phyloP scores from a whole-genome alignment of 2,329 filamentous ascomycete genomes.

The Pseudogymnoascus sp. region DNA sequence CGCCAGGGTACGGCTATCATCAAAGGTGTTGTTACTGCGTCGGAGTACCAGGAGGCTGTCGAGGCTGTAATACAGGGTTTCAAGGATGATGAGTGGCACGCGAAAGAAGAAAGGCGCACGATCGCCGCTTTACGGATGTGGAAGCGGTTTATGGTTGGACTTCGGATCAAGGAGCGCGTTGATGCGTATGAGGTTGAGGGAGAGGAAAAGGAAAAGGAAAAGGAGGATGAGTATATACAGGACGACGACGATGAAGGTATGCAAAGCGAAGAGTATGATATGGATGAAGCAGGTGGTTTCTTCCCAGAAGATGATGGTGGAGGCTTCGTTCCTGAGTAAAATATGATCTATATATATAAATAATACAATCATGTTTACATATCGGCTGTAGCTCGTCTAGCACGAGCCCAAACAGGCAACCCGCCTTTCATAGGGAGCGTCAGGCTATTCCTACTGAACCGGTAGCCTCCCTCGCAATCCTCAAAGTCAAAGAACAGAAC shows the following conservation, averaged over 20 bases:
- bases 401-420: constrained; percentile 33
- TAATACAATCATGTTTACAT: neutral
- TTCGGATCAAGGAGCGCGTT: constrained; percentile 42
- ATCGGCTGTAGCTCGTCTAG: neutral
- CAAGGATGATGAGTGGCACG: constrained; percentile 55
- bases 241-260: constrained; percentile 30
- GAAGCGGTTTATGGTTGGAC: constrained; percentile 68
- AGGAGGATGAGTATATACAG: constrained; percentile 33
- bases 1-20: constrained; percentile 79
- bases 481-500: constrained; percentile 44
- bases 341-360: neutral
- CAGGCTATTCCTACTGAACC: constrained; percentile 52
- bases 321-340: constrained; percentile 9
- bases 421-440: constrained; percentile 59
- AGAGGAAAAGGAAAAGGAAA: constrained; percentile 31
- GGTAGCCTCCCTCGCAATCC: constrained; percentile 33
- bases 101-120: constrained; percentile 56
- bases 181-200: constrained; percentile 24
- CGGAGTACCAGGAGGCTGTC: constrained; percentile 65
- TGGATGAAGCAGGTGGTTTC: constrained; percentile 38
- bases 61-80: constrained; percentile 61
- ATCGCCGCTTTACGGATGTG: constrained; percentile 59
- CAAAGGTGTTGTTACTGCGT: constrained; percentile 68
- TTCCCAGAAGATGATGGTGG: constrained; percentile 27
- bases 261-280: constrained; percentile 38